Percentiles rank a stretch among this genome's conserved stretches.
Evolutionary conservation across 2,329 filamentous ascomycete species (phyloP).

Genomic region (Talaromyces sp.): DNA sequence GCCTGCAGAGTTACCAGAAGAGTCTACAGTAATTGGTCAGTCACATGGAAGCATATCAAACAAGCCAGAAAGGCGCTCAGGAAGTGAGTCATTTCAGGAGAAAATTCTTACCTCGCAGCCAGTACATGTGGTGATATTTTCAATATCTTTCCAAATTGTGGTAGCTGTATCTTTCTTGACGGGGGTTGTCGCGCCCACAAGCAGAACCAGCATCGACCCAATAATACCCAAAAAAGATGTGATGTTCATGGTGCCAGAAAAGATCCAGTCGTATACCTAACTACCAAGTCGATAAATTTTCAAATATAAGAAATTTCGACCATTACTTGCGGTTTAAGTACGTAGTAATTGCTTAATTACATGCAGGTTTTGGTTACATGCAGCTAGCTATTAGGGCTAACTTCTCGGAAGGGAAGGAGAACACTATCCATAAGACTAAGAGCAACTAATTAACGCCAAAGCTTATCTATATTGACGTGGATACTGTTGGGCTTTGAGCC

Average conservation of each 20-base stretch:
- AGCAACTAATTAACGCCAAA: too few relatives aligned
- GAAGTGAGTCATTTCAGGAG: too few relatives aligned
- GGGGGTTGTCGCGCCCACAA: conserved; percentile 14
- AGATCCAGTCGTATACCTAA: neutral
- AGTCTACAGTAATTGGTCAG: conserved; percentile 18
- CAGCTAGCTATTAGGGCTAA: too few relatives aligned
- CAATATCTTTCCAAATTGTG: conserved; percentile 28
- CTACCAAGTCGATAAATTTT: neutral
- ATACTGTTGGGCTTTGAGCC: too few relatives aligned
- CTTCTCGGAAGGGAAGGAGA: too few relatives aligned
- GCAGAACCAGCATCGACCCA: conserved; percentile 7
- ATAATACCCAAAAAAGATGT: neutral
- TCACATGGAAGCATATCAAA: neutral
- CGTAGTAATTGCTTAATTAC: neutral
- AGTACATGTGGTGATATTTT: conserved; percentile 28
- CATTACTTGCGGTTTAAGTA: neutral
- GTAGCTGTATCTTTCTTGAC: conserved; percentile 17
- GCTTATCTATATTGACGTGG: too few relatives aligned
- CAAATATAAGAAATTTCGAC: too few relatives aligned
- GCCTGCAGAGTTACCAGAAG: conserved; percentile 42
- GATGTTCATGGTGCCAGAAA: neutral
- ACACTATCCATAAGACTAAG: too few relatives aligned
- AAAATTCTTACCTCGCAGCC: conserved; percentile 26
- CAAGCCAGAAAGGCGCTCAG: too few relatives aligned
- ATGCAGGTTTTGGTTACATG: too few relatives aligned